These are phyloP conservation scores for Xylariaceae sp. DNA, from an alignment of 2,329 filamentous ascomycete species.

Conservation along the genomic window DNA sequence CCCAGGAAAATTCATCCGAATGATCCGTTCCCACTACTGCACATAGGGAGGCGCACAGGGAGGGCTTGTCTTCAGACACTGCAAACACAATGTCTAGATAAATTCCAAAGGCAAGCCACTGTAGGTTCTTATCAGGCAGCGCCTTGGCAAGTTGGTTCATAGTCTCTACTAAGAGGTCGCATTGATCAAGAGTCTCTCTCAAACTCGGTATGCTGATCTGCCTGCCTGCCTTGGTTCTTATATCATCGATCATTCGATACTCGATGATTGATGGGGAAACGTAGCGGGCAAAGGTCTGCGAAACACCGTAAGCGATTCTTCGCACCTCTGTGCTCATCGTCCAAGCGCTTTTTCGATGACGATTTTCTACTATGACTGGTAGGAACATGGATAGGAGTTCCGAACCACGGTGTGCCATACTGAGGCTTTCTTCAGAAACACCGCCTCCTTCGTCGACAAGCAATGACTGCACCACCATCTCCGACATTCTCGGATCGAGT, in stretches of 20 bases:
- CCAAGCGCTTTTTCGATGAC: conserved; percentile 39
- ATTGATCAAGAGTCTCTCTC: conserved; percentile 20
- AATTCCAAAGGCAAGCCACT: conserved; percentile 37
- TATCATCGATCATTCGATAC: conserved; percentile 36
- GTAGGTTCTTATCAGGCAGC: conserved; percentile 16
- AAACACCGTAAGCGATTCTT: conserved; percentile 36
- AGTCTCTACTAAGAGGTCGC: conserved; percentile 23
- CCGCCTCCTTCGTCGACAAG: conserved; percentile 29
- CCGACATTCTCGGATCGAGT: conserved; percentile 38
- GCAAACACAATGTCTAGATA: conserved; percentile 37
- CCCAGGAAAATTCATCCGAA: conserved; percentile 47
- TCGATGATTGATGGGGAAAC: conserved; percentile 32
- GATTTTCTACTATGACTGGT: conserved; percentile 40
- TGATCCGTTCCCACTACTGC: no score
- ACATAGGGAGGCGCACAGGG: no score
- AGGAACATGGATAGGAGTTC: conserved; percentile 36
- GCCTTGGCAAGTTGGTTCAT: conserved; percentile 23
- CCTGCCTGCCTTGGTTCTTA: conserved; percentile 30
- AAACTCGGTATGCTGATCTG: conserved; percentile 27
- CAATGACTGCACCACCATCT: conserved; percentile 36
- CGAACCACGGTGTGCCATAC: conserved; percentile 19
- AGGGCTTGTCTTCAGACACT: conserved; percentile 21
- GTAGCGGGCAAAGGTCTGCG: conserved; percentile 22
- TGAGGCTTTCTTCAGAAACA: conserved; percentile 16
- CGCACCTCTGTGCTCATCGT: conserved; percentile 35